Conservation (phyloP, 192 early-diverging fungal species). For the Paraglomus occultum region DNA sequence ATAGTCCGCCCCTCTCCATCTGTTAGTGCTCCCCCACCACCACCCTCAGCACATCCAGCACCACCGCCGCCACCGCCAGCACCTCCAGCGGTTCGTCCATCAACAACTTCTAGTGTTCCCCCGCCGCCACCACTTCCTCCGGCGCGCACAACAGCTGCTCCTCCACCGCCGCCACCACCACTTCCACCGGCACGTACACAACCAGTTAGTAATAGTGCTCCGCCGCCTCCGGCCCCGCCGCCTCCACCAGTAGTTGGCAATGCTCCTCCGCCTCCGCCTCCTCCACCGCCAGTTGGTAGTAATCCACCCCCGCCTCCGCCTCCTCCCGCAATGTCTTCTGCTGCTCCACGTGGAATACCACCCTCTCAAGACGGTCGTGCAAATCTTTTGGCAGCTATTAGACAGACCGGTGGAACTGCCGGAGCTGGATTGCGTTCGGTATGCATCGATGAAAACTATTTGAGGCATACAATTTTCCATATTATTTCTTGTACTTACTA, state of each 20-base stretch:
- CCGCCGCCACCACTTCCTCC: slow-evolving; percentile 37
- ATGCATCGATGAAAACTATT: background rate
- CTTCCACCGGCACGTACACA: slow-evolving; percentile 41
- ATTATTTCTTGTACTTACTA: too few relatives aligned
- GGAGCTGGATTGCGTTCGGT: slow-evolving; percentile 9
- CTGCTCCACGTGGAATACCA: slow-evolving; percentile 13
- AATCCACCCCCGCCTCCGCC: slow-evolving; percentile 42
- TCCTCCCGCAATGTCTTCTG: background rate
- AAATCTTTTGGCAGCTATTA: slow-evolving; percentile 50
- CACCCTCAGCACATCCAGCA: slow-evolving; percentile 31
- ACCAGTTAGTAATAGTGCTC: slow-evolving; percentile 13
- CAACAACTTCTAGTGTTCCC: slow-evolving; percentile 6
- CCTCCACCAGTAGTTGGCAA: slow-evolving; percentile 29
- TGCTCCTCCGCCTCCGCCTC: slow-evolving; percentile 29
- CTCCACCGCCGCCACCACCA: slow-evolving; percentile 37
- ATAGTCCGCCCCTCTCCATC: background rate
- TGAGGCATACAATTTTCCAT: too few relatives aligned
- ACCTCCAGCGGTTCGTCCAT: background rate
- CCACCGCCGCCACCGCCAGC: background rate
- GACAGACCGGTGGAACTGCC: slow-evolving; percentile 46
- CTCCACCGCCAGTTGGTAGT: slow-evolving; percentile 36
- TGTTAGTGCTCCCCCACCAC: slow-evolving; percentile 17
- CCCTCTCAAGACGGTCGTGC: slow-evolving; percentile 25
- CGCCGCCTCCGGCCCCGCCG: slow-evolving; percentile 27
- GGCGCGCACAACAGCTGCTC: slow-evolving; percentile 26